Base-by-base conservation (phyloP, 192 early-diverging fungal species). In the Backusella mclennaniae region DNA sequence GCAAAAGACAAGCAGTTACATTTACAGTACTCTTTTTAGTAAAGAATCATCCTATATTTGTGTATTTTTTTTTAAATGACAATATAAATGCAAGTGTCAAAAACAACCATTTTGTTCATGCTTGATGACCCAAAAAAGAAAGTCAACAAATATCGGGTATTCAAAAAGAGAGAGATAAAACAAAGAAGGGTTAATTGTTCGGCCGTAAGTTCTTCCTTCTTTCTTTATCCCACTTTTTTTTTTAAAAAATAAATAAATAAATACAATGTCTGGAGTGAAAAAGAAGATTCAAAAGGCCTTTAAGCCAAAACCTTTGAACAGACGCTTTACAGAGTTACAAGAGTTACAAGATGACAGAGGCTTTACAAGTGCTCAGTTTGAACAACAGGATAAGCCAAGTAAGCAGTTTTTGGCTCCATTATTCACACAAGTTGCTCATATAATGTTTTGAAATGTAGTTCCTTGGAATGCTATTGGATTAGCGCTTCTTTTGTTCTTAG, bases 391-490 rank as follows among this genome's bases (percentile, higher is more conserved):
- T 33, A 59, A 21, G 52, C 76, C 73, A 78, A 78, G 80, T 75
- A 78, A 82, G 44, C 11, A 8, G 11, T 39, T 39, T 39, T 39
- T 39, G 11, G 38, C 9, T 39, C 0, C 38, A 39, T 39, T 39
- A 3, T 33, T 33, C 31, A 31, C 8, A 38, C 36, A 38, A 38
- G 9, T 9, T 38, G 36, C 38, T 39, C 2, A 39, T 39, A 11
- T 33, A 33, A 2, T 33, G 33, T 3, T 39, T 39, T 39, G 38
- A 39, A 4, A 6, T 36, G 17, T 44, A 88, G 87, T 88, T 69
- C 88, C 88, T 49, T 89, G 87, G 87, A 89, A 84, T 42, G 87
- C 88, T 6, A 89, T 89, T 66, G 66, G 78, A 23, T 69, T 89
- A 11, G 87, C 88, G 11, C 69, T 78, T 29, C 41, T 82, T 23